These are phyloP conservation scores for Candida loeiensis DNA, from an alignment of 805 yeast species.

Conservation along the genomic window DNA sequence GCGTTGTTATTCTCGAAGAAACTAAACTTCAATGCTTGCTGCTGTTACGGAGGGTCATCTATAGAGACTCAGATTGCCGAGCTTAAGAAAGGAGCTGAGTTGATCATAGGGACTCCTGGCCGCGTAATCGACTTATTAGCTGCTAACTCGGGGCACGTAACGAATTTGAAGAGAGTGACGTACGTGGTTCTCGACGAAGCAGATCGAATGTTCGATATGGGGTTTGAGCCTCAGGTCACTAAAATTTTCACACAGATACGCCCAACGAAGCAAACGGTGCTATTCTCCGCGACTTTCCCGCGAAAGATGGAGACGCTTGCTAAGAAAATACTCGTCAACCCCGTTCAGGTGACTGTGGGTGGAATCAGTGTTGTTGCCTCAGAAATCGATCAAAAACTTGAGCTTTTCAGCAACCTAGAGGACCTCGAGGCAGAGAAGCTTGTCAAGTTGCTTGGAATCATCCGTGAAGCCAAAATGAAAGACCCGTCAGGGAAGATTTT, in stretches of 20 bases:
- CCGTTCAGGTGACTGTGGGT: conserved; percentile 78
- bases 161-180: conserved; percentile 64
- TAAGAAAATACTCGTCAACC: conserved; percentile 53
- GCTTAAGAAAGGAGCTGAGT: conserved; percentile 70
- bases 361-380: conserved; percentile 76
- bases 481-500: conserved; percentile 50
- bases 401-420: conserved; percentile 37
- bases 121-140: conserved; percentile 84
- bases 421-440: conserved; percentile 45
- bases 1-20: conserved; percentile 53
- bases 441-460: conserved; percentile 45
- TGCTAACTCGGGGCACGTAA: conserved; percentile 74
- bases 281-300: conserved; percentile 95
- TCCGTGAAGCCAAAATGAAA: conserved; percentile 44
- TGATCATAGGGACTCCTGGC: conserved; percentile 94
- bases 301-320: conserved; percentile 75
- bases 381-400: conserved; percentile 71
- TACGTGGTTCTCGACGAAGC: conserved; percentile 94
- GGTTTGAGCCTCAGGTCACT: conserved; percentile 92
- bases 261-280: conserved; percentile 83
- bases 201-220: conserved; percentile 94
- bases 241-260: conserved; percentile 73
- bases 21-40: conserved; percentile 52
- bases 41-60: conserved; percentile 91
- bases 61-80: conserved; percentile 79